Evolutionary conservation across 2,329 filamentous ascomycete species (phyloP).

Genomic region (Cladophialophora carrionii): DNA sequence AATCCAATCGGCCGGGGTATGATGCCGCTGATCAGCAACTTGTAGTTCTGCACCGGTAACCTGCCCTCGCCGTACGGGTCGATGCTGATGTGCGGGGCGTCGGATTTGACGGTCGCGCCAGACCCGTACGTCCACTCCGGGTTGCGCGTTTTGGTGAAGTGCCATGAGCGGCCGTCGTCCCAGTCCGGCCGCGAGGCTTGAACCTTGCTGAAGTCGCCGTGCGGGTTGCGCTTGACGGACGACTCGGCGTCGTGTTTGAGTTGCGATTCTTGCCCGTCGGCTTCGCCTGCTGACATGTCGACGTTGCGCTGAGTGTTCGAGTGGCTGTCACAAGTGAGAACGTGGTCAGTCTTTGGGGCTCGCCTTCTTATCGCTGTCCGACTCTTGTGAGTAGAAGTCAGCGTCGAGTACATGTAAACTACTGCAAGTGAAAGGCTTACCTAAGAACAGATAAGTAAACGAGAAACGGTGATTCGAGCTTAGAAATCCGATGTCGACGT

Average conservation of each 20-base stretch:
- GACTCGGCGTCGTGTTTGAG: slow-evolving; percentile 49
- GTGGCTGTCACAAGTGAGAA: background rate
- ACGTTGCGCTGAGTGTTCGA: background rate
- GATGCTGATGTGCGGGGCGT: slow-evolving; percentile 72
- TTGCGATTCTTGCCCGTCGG: slow-evolving; percentile 23
- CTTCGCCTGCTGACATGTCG: slow-evolving; percentile 4
- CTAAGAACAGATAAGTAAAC: background rate
- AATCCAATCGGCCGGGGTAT: slow-evolving; percentile 79
- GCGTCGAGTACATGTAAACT: background rate
- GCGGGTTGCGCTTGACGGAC: slow-evolving; percentile 41
- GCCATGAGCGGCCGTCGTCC: slow-evolving; percentile 42
- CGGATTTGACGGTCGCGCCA: slow-evolving; percentile 49
- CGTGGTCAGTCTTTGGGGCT: background rate
- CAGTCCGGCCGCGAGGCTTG: slow-evolving; percentile 51
- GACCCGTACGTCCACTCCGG: slow-evolving; percentile 50
- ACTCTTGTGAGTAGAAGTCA: background rate
- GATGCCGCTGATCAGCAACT: slow-evolving; percentile 81
- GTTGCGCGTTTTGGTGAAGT: slow-evolving; percentile 48
- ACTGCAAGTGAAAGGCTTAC: background rate
- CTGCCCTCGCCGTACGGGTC: slow-evolving; percentile 76
- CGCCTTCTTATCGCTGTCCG: background rate
- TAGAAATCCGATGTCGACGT: background rate
- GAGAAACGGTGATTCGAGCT: background rate
- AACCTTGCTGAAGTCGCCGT: slow-evolving; percentile 46
- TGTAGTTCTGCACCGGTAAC: slow-evolving; percentile 77